A percentile compares a stretch with the other conserved stretches of the same genome.
These are phyloP conservation scores for Trypanosoma lewisi DNA, from an alignment of 208 protist species.

Conservation along the genomic window DNA sequence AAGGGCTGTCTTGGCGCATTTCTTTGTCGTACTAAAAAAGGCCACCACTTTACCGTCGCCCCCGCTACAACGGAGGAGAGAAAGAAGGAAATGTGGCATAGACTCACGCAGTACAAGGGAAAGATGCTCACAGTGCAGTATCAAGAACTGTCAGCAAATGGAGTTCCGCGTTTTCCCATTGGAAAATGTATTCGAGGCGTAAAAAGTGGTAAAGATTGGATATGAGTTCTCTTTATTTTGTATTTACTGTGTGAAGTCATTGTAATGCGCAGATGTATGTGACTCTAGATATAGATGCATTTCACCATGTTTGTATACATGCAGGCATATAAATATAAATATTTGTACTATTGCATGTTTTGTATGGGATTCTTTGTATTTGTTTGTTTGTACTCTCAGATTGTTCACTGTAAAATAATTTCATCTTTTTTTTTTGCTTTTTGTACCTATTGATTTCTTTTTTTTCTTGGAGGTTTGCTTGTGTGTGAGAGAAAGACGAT, in stretches of 20 bases:
- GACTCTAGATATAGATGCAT: not conserved
- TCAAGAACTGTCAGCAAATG: conserved; percentile 75
- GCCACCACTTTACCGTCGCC: conserved; percentile 66
- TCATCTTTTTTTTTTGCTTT: not conserved
- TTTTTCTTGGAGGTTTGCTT: too few species aligned
- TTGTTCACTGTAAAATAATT: conserved; percentile 1
- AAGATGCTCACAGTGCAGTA: conserved; percentile 88
- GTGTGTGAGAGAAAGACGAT: too few species aligned
- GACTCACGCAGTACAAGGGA: conserved; percentile 56
- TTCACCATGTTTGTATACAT: conserved; percentile 23
- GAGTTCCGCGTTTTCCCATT: conserved; percentile 85
- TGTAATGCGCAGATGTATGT: not conserved
- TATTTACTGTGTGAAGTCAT: too few species aligned
- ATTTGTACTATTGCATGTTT: not conserved
- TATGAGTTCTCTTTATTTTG: conserved; percentile 46
- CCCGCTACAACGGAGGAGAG: conserved; percentile 72
- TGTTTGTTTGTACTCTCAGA: conserved; percentile 13
- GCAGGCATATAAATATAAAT: too few species aligned
- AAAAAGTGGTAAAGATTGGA: conserved; percentile 70
- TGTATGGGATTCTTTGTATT: not conserved
- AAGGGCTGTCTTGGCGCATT: conserved; percentile 80
- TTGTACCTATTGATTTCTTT: too few species aligned
- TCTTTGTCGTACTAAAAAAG: conserved; percentile 59
- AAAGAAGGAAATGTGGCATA: conserved; percentile 68
- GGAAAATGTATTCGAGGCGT: conserved; percentile 78